Conservation (phyloP, 2,329 filamentous ascomycete species). For the Diplocarpon mali region DNA sequence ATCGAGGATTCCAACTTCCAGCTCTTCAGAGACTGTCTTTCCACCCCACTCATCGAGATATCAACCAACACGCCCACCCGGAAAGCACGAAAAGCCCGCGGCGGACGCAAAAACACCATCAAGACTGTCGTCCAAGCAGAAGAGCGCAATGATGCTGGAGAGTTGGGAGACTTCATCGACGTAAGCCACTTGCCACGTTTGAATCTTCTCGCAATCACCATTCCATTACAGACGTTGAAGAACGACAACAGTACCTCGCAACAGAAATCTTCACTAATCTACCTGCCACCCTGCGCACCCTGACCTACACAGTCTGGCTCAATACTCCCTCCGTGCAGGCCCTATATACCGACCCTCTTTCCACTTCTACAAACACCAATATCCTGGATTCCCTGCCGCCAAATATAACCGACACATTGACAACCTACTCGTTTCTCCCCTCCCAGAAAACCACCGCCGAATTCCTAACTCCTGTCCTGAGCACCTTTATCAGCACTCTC, state of each 20-base stretch:
- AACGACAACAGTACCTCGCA: slow-evolving; percentile 51
- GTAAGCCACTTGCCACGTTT: slow-evolving; percentile 7
- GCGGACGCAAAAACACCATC: slow-evolving; percentile 15
- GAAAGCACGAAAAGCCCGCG: slow-evolving; percentile 31
- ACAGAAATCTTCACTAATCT: slow-evolving; percentile 56
- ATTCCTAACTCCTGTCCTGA: slow-evolving; percentile 54
- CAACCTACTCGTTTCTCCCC: slow-evolving; percentile 49
- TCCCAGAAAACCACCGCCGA: slow-evolving; percentile 34
- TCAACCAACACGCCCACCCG: slow-evolving; percentile 35
- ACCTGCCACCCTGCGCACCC: slow-evolving; percentile 45
- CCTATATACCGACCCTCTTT: slow-evolving; percentile 47
- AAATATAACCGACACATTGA: slow-evolving; percentile 53
- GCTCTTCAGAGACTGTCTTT: slow-evolving; percentile 64
- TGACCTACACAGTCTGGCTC: slow-evolving; percentile 49
- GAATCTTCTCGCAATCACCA: background rate
- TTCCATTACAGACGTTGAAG: background rate
- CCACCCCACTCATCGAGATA: slow-evolving; percentile 54
- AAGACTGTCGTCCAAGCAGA: slow-evolving; percentile 11
- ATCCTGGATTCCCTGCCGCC: slow-evolving; percentile 41
- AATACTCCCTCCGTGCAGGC: slow-evolving; percentile 38
- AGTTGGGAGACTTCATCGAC: slow-evolving; percentile 63
- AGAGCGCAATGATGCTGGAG: slow-evolving; percentile 34
- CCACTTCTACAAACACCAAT: slow-evolving; percentile 28
- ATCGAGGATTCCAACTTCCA: slow-evolving; percentile 45
- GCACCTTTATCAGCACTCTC: slow-evolving; percentile 46